These are phyloP conservation scores for Chaetomiaceae sp. DNA, from an alignment of 2,329 filamentous ascomycete genomes.

Conservation along the genomic window DNA sequence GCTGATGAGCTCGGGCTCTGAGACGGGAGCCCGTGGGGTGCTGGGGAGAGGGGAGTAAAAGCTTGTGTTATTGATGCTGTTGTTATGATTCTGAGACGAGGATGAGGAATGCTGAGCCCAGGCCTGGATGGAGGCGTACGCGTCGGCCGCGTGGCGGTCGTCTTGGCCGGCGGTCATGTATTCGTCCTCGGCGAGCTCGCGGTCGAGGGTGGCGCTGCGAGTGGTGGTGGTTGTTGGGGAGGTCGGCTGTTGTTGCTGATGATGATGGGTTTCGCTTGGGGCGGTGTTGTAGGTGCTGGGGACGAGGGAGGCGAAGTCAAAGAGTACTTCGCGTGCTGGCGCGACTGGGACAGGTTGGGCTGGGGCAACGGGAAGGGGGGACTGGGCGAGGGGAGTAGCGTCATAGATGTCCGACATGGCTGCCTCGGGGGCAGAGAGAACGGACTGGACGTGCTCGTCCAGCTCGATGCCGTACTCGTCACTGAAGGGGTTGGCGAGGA, in stretches of 20 bases:
- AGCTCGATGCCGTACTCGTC: slow-evolving; percentile 52
- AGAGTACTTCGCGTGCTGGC: slow-evolving; percentile 19
- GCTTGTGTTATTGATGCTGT: too few species aligned
- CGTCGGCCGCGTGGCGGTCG: slow-evolving; percentile 36
- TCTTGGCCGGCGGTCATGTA: slow-evolving; percentile 51
- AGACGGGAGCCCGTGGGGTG: slow-evolving; percentile 45
- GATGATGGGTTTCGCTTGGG: not conserved
- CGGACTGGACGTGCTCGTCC: slow-evolving; percentile 39
- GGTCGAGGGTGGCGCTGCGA: slow-evolving; percentile 33
- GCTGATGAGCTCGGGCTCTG: slow-evolving; percentile 49
- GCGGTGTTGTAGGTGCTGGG: slow-evolving; percentile 15
- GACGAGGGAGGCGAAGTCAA: slow-evolving; percentile 23
- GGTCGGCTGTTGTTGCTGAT: not conserved
- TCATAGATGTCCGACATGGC: slow-evolving; percentile 50
- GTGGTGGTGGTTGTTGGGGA: slow-evolving; percentile 2
- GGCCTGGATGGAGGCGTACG: slow-evolving; percentile 59
- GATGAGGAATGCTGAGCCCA: slow-evolving; percentile 52
- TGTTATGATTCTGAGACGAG: not conserved
- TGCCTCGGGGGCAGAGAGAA: slow-evolving; percentile 45
- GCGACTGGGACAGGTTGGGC: slow-evolving; percentile 6
- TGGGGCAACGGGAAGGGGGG: slow-evolving; percentile 1
- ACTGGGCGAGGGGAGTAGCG: slow-evolving; percentile 44
- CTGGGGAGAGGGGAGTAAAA: slow-evolving; percentile 60
- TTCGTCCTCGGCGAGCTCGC: slow-evolving; percentile 41
- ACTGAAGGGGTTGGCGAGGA: slow-evolving; percentile 56